Conservation (phyloP, 176 grass and related monocot genomes). For the Microstegium vimineum region DNA sequence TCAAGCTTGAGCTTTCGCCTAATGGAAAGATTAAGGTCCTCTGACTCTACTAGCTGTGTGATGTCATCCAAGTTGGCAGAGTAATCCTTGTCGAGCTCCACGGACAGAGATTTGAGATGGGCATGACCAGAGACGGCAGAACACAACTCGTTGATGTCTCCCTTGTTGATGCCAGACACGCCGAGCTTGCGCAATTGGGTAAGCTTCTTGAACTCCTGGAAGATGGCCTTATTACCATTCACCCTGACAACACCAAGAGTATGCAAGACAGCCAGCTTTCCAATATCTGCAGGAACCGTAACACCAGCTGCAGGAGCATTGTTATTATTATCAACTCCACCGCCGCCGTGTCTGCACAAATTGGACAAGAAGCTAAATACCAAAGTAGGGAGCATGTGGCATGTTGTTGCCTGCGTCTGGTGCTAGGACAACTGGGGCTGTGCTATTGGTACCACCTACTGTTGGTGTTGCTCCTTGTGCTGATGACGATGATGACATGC, state of each 20-base stretch:
- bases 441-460: not conserved
- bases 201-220: not conserved
- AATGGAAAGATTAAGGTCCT: too few species aligned
- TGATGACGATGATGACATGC: too few species aligned
- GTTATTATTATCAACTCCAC: not conserved
- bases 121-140: not conserved
- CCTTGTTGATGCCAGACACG: not conserved
- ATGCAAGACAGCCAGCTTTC: not conserved
- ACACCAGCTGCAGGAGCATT: not conserved
- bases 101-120: not conserved
- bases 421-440: not conserved
- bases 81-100: not conserved
- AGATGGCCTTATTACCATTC: not conserved
- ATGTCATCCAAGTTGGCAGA: not conserved
- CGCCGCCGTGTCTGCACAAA: not conserved
- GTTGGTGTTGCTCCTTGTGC: not conserved
- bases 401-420: not conserved
- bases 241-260: not conserved
- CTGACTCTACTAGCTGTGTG: too few species aligned
- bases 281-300: not conserved
- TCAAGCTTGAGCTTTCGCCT: too few species aligned
- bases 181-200: constrained; percentile 11
- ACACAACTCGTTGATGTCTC: not conserved
- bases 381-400: too few species aligned
- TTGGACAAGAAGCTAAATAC: not conserved